Evolutionary conservation across 768 basidiomycete genomes (phyloP), one percentile per base, ranked within the genome.

Genomic region (Boletus reticuloceps): DNA sequence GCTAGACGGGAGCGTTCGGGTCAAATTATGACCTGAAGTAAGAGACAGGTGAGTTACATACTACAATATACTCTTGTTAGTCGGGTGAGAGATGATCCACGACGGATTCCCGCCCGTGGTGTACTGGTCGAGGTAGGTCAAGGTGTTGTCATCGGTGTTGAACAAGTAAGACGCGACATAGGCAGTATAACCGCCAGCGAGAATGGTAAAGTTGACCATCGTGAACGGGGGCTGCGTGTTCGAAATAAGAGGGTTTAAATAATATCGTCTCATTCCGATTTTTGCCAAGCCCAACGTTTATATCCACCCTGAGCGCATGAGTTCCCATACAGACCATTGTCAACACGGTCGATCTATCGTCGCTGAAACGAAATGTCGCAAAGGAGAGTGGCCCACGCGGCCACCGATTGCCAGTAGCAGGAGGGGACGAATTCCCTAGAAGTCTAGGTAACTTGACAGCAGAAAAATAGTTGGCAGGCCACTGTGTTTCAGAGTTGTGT

Each of bases 151-250:
- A 20, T 79, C 73, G 12, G 81, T 70, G 63, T 82, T 79, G 72
- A 88, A 89, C 36, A 82, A 63, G 67, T 87, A 88, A 0, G 83
- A 79, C 3, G 82, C 82, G 50, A 89, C 75, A 60, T 83, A 85
- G 54, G 80, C 69, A 22, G 73, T 68, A 64, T 82, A 88, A 16
- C 86, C 86, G 34, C 86, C 86, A 31, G 86, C 86, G 36, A 88
- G 76, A 57, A 89, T 84, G 5, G 76, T 85, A 64, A 85, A 82
- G 51, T 81, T 77, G 60, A 88, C 86, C 86, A 88, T 88, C 42
- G 54, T 20, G 29, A 20, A 48, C 1, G n/a, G 13, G n/a, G 5
- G 32, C 11, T 34, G 16, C n/a, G 43, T 16, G 34, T 42, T 47
- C 2, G 27, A 29, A 29, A 29, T 9, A 9, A 29, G 27, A 27